Evolutionary conservation across 2,329 filamentous ascomycete species (phyloP).

Genomic region (Colletotrichum liaoningense): DNA sequence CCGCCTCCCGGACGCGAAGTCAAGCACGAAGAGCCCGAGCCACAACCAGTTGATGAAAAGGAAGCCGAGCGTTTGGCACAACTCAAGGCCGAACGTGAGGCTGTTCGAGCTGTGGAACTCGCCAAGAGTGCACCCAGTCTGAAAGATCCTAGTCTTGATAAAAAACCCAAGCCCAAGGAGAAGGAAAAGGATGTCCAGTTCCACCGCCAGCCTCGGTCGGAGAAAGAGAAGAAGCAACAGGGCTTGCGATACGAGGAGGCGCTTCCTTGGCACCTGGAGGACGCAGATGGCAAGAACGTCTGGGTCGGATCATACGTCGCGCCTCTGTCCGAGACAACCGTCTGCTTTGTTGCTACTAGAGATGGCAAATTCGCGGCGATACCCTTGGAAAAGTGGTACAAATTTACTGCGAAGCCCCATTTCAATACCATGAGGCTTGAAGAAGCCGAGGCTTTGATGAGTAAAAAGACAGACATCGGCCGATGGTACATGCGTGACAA

Average conservation of each 20-base stretch:
- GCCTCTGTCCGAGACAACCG: conserved; percentile 85
- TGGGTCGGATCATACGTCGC: conserved; percentile 95
- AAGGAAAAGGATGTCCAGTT: conserved; percentile 88
- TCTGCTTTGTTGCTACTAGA: conserved; percentile 77
- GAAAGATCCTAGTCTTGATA: conserved; percentile 63
- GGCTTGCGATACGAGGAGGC: conserved; percentile 92
- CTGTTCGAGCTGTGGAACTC: conserved; percentile 85
- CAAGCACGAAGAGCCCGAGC: conserved; percentile 66
- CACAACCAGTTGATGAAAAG: conserved; percentile 62
- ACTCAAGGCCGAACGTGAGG: conserved; percentile 81
- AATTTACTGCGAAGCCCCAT: conserved; percentile 82
- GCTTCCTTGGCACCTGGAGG: conserved; percentile 95
- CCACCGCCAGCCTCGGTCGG: conserved; percentile 81
- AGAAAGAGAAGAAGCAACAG: conserved; percentile 81
- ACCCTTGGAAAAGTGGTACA: conserved; percentile 96
- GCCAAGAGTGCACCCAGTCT: conserved; percentile 92
- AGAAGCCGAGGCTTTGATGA: conserved; percentile 86
- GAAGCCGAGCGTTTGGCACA: conserved; percentile 76
- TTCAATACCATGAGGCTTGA: conserved; percentile 84
- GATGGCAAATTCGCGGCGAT: conserved; percentile 82
- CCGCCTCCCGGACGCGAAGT: conserved; percentile 72
- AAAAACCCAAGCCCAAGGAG: conserved; percentile 75
- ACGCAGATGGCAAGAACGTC: conserved; percentile 93
- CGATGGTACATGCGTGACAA: conserved; percentile 83
- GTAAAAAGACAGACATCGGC: conserved; percentile 79